Conservation (phyloP, 2,329 filamentous ascomycete species). For the Alternaria solani region DNA sequence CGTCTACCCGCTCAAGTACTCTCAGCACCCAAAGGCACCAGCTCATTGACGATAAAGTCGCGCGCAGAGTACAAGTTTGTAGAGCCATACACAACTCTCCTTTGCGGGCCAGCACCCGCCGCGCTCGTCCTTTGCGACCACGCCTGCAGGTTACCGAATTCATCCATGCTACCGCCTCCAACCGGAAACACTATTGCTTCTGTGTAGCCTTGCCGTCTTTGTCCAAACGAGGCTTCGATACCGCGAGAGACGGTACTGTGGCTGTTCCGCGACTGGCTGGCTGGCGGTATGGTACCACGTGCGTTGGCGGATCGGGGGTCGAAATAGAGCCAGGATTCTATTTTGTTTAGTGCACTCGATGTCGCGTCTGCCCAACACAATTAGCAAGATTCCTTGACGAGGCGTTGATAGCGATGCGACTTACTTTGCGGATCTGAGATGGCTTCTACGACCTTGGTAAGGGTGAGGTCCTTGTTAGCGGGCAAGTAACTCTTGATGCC, state of each 20-base stretch:
- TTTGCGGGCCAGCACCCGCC: conserved; percentile 66
- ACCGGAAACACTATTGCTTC: conserved; percentile 92
- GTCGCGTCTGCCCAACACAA: conserved; percentile 66
- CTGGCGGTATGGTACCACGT: conserved; percentile 86
- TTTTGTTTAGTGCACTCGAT: conserved; percentile 92
- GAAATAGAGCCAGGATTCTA: conserved; percentile 96
- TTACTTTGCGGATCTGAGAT: conserved; percentile 89
- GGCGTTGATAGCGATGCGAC: not conserved
- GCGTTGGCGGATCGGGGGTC: conserved; percentile 94
- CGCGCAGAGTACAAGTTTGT: conserved; percentile 75
- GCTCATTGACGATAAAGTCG: conserved; percentile 66
- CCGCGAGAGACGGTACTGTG: conserved; percentile 60
- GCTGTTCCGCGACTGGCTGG: conserved; percentile 63
- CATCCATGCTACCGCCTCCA: conserved; percentile 97
- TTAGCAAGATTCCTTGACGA: not conserved
- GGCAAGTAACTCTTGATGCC: conserved; percentile 99
- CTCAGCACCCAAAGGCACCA: conserved; percentile 65
- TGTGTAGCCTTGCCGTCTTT: conserved; percentile 85
- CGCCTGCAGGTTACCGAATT: conserved; percentile 83
- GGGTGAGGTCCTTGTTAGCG: conserved; percentile 90
- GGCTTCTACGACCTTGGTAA: conserved; percentile 97
- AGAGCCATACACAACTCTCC: conserved; percentile 91
- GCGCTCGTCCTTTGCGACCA: conserved; percentile 84
- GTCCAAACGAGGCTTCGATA: conserved; percentile 85
- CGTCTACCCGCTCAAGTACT: conserved; percentile 29